Evolutionary conservation across 345 rosid genomes (phyloP), one percentile per base, ranked within the genome.

Genomic region (Anastatica hierochuntica): DNA sequence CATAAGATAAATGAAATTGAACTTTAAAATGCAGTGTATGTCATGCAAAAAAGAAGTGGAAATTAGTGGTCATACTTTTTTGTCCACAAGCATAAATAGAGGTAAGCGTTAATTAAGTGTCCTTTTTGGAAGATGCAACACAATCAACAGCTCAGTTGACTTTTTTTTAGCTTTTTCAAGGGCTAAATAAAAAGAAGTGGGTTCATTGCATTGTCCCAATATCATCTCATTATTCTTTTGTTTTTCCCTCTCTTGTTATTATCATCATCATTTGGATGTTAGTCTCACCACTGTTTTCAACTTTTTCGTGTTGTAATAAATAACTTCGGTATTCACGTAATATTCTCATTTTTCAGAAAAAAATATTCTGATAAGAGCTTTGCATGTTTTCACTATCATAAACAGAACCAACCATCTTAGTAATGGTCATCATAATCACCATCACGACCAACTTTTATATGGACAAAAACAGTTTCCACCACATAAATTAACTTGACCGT

Each of bases 361-460:
- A 17, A 20, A 37, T 47, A 39, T n/a, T 7, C 27, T 64, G 64
- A 58, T 34, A 57, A 52, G 53, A 24, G 53, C 53, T 49, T 29
- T 65, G 27, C 53, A 57, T 49, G 34, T 35, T 43, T 42, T 42
- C 41, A 42, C 36, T 43, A 36, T 50, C 46, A 50, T 56, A 56
- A 56, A 49, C 34, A 65, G 64, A 43, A 36, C 29, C 64, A 66
- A 43, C 55, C 66, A 66, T 58, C 71, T 43, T 52, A 47, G 71
- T 60, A 60, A 53, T 67, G 56, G 49, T 59, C 43, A 59, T 66
- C 36, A 59, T 59, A 43, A 66, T 59, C 34, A 34, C 37, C 13
- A 60, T 50, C 54, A 43, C 23, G 55, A 67, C 50, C 39, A 49
- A 23, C n/a, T 26, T 31, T 6, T 18, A 38, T 39, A 47, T 45